phyloP scores from a whole-genome alignment of 495 filamentous ascomycete genomes.

The Neurospora sp. region DNA sequence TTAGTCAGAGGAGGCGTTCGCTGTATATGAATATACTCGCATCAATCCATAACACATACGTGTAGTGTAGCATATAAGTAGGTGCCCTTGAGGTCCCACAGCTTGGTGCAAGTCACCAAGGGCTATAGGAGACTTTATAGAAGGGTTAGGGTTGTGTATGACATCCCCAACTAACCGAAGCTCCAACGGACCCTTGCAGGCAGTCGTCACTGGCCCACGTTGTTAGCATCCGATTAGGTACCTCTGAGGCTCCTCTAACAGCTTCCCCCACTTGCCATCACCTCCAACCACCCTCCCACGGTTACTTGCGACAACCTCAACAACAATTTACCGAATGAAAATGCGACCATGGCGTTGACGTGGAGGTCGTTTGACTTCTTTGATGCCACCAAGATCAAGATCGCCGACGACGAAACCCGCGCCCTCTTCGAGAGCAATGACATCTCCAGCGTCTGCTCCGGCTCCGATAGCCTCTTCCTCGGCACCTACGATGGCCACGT shows the following conservation, averaged over 20 bases:
- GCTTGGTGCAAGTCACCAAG: background rate
- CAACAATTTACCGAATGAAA: conserved; percentile 5
- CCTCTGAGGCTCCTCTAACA: background rate
- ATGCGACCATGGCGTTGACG: conserved; percentile 36
- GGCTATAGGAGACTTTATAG: background rate
- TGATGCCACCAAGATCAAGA: conserved; percentile 77
- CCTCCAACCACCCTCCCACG: background rate
- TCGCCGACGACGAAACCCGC: conserved; percentile 56
- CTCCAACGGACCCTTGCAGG: conserved; percentile 1
- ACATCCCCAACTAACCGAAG: background rate
- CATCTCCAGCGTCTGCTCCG: conserved; percentile 58
- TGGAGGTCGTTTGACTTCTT: conserved; percentile 99
- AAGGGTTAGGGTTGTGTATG: conserved; percentile 5
- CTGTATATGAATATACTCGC: no score
- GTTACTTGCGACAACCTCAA: background rate
- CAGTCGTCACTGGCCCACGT: conserved; percentile 2
- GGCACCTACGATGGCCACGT: conserved; percentile 76
- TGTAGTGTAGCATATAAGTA: background rate
- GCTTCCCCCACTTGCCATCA: background rate
- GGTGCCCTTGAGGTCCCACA: background rate
- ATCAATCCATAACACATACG: no score
- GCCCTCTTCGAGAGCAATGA: conserved; percentile 39
- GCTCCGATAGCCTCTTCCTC: conserved; percentile 83
- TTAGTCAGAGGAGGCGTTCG: no score
- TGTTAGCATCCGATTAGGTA: background rate